Percentiles rank a stretch among this genome's conserved stretches.
phyloP scores from a whole-genome alignment of 2,329 filamentous ascomycete species.

The Botrytis byssoidea region DNA sequence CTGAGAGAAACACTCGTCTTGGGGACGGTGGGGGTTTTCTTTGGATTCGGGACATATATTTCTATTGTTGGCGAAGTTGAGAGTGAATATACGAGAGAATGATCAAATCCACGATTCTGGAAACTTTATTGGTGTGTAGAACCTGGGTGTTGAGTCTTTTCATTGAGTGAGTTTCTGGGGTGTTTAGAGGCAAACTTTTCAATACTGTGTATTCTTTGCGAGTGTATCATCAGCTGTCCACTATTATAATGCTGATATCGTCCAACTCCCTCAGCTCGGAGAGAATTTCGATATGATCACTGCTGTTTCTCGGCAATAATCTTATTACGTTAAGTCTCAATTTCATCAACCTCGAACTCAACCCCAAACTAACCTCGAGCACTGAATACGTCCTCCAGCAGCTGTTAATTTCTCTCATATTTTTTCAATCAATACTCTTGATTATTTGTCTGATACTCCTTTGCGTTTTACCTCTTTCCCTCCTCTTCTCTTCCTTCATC shows the following conservation, averaged over 20 bases:
- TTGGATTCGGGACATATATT: background rate
- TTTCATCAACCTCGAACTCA: background rate
- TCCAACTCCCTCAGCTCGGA: background rate
- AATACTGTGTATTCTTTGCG: background rate
- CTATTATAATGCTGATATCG: background rate
- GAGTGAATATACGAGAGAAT: background rate
- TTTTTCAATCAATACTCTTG: background rate
- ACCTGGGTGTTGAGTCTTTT: background rate
- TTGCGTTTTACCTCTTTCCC: background rate
- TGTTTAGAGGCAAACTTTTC: background rate
- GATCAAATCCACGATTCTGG: background rate
- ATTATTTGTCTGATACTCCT: background rate
- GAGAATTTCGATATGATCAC: background rate
- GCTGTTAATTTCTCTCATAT: background rate
- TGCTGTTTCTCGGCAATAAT: background rate
- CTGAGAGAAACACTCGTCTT: background rate
- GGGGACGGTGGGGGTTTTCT: background rate
- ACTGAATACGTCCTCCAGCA: background rate
- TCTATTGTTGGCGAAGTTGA: background rate
- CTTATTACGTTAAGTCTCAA: background rate
- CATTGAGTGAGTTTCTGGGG: background rate
- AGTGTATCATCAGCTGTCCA: background rate
- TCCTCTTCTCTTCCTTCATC: background rate
- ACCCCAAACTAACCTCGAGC: background rate
- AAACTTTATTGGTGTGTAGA: background rate